Evolutionary conservation across 257 asterid species (phyloP).

Genomic region (Ophiorrhiza pumila): DNA sequence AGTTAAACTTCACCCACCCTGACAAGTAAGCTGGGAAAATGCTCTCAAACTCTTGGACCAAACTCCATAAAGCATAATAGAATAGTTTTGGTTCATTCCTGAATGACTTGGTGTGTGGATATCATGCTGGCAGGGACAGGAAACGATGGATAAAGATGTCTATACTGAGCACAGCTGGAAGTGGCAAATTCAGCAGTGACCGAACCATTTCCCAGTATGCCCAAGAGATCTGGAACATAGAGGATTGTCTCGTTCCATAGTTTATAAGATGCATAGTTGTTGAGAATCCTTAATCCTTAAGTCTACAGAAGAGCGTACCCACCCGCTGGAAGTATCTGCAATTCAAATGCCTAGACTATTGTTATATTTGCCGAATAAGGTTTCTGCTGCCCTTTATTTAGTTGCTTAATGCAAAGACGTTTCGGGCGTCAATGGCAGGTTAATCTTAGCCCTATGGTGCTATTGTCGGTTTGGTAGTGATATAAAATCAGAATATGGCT

Average conservation of each 20-base stretch:
- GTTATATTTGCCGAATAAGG: too few relatives aligned
- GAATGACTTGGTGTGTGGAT: conserved; percentile 1
- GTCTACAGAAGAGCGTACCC: too few relatives aligned
- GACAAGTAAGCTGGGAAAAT: neutral
- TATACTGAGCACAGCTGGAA: conserved; percentile 91
- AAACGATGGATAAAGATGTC: conserved; percentile 94
- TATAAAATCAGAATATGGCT: too few relatives aligned
- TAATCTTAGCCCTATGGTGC: too few relatives aligned
- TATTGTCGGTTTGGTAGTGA: too few relatives aligned
- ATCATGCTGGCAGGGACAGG: conserved; percentile 66
- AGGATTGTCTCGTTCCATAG: conserved; percentile 53
- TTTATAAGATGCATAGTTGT: neutral
- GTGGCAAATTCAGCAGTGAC: conserved; percentile 96
- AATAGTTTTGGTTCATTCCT: neutral
- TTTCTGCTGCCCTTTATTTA: too few relatives aligned
- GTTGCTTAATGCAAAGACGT: too few relatives aligned
- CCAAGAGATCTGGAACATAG: conserved; percentile 77
- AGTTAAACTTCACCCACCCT: neutral
- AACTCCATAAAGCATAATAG: neutral
- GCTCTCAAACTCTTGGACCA: neutral
- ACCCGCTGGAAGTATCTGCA: too few relatives aligned
- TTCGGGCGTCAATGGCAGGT: too few relatives aligned
- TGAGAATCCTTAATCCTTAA: too few relatives aligned
- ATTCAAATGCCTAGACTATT: too few relatives aligned
- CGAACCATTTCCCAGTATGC: conserved; percentile 93